Conservation (phyloP, 2,329 filamentous ascomycete species). For the Phialophora chinensis region DNA sequence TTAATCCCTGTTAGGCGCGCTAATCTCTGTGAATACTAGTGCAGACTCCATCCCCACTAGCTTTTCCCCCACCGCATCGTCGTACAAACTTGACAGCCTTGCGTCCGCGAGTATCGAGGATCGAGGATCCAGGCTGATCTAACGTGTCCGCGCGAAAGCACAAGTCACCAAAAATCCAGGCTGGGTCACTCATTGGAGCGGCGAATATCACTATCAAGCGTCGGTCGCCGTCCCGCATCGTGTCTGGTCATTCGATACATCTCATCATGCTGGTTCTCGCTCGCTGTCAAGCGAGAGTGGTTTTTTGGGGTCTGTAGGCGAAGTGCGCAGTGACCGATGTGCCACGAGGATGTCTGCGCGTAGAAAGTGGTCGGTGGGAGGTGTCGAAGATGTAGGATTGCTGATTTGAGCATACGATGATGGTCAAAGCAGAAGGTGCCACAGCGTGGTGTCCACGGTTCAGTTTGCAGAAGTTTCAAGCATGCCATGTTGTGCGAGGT, state of each 20-base stretch:
- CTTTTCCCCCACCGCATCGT: not conserved
- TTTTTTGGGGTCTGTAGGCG: not conserved
- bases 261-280: not conserved
- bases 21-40: not conserved
- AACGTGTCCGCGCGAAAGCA: not conserved
- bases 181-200: not conserved
- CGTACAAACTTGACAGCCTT: not conserved
- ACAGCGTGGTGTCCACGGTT: slow-evolving; percentile 8
- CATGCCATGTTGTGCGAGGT: slow-evolving; percentile 10
- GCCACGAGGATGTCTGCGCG: not conserved
- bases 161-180: not conserved
- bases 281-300: not conserved
- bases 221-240: not conserved
- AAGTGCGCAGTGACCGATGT: not conserved
- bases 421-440: slow-evolving; percentile 23
- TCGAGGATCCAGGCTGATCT: not conserved
- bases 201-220: not conserved
- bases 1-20: slow-evolving; percentile 9
- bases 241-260: not conserved
- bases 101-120: not conserved
- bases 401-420: slow-evolving; percentile 4
- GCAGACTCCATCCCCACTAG: not conserved
- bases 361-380: not conserved
- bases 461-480: slow-evolving; percentile 9
- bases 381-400: not conserved